Evolutionary conservation across 768 basidiomycete genomes (phyloP), one percentile per base, ranked within the genome.

Genomic region (Thelephora aurantiotincta): DNA sequence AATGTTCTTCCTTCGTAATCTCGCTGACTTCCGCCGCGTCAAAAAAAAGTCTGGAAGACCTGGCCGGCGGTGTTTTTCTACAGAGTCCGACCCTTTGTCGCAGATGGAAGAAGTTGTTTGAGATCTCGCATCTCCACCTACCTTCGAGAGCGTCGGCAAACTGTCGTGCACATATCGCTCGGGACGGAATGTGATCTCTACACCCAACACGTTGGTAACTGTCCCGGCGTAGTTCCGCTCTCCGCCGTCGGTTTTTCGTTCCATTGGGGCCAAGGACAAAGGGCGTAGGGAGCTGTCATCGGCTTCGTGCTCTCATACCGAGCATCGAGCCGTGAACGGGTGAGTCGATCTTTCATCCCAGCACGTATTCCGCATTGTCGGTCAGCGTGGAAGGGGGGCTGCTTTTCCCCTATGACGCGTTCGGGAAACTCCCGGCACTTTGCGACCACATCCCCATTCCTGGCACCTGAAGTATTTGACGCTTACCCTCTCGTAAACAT

Each of bases 51-150:
- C 11, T 79, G 75, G 72, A 68, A 71, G 46, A 78, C 80, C 54
- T 82, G 78, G 78, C 78, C 78, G 1, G 77, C 78, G 0, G 77
- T 80, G 1, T 51, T 78, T n/a, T 56, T 80, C 20, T 74, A 80
- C 57, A 78, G n/a, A n/a, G n/a, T n/a, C n/a, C n/a, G n/a, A n/a
- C n/a, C 78, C 4, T 44, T 66, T 4, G 77, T 79, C 53, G 76
- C 78, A 5, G 70, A 67, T 16, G 66, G 73, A 74, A n/a, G 54
- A 26, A 57, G 50, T 18, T 4, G 11, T 45, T 49, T 11, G 18
- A 35, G 13, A 43, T 22, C 48, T 22, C 20, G 19, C n/a, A 14
- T 20, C 48, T 34, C 6, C 36, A 12, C 36, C 30, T n/a, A 22
- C 35, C 44, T 33, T 36, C 11, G 3, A 13, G 13, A 18, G 12